A percentile compares a stretch with the other conserved stretches of the same genome.
Conservation (phyloP, 2,329 filamentous ascomycete species). For the Sclerotinia subarctica region DNA sequence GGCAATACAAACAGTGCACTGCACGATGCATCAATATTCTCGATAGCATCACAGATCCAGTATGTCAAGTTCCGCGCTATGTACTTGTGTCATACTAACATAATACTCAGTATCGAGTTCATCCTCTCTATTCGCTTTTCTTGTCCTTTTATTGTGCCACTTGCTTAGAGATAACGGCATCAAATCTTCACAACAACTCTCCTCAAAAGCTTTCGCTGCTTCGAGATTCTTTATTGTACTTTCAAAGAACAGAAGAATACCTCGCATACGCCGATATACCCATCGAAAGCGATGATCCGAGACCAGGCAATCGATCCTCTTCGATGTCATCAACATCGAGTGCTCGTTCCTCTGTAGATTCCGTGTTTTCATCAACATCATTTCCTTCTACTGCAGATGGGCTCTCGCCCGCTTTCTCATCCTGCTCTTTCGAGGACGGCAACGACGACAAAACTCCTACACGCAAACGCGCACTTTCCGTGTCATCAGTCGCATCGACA, state of each 20-base stretch:
- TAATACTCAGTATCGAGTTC: constrained; percentile 26
- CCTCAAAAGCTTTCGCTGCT: constrained; percentile 34
- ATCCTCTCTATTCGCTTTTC: constrained; percentile 36
- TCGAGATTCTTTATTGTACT: constrained; percentile 33
- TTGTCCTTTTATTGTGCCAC: constrained; percentile 37
- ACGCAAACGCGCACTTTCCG: constrained; percentile 19
- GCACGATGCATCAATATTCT: constrained; percentile 35
- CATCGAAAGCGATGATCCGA: constrained; percentile 22
- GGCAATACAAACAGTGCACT: constrained; percentile 36
- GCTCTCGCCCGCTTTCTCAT: constrained; percentile 24
- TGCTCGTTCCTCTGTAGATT: constrained; percentile 34
- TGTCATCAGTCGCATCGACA: constrained; percentile 11
- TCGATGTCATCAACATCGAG: constrained; percentile 28
- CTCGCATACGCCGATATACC: constrained; percentile 30
- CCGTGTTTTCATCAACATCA: constrained; percentile 32
- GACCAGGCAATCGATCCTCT: constrained; percentile 13
- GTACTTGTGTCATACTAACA: constrained; percentile 22
- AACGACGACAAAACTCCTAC: constrained; percentile 5
- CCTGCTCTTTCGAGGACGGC: constrained; percentile 23
- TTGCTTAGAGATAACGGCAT: constrained; percentile 34
- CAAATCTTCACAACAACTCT: constrained; percentile 30
- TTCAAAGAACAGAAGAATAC: constrained; percentile 30
- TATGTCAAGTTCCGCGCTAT: constrained; percentile 23
- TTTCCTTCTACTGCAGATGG: constrained; percentile 22
- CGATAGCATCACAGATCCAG: constrained; percentile 33